Evolutionary conservation across 331 rosid genomes (phyloP).

Genomic region (Acacia concinna): DNA sequence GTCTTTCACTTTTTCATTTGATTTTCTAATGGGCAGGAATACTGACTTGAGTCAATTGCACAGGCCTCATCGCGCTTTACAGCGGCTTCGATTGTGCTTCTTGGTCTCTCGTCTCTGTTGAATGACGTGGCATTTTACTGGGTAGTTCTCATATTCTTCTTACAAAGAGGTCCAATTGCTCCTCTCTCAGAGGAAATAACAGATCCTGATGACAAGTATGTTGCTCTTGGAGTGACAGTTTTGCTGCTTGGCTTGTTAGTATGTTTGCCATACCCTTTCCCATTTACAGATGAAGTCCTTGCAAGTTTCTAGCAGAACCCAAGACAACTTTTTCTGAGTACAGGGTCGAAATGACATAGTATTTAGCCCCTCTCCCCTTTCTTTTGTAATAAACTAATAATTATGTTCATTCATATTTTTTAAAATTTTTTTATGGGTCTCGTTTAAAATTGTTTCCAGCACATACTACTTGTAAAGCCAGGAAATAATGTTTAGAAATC

Average conservation of each 20-base stretch:
- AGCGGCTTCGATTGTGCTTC: conserved; percentile 69
- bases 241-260: conserved; percentile 87
- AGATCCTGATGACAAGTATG: conserved; percentile 79
- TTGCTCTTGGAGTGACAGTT: conserved; percentile 75
- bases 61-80: conserved; percentile 91
- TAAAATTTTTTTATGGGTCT: background rate
- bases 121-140: conserved; percentile 94
- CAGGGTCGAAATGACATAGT: background rate
- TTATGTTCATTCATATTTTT: background rate
- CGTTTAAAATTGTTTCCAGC: background rate
- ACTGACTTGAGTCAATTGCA: conserved; percentile 23
- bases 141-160: conserved; percentile 92
- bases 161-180: conserved; percentile 96
- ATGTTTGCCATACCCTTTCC: conserved; percentile 93
- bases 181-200: conserved; percentile 91
- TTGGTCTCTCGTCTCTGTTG: conserved; percentile 75
- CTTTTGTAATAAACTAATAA: conserved; percentile 15
- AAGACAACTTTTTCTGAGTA: conserved; percentile 22
- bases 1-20: background rate
- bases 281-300: conserved; percentile 67
- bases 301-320: conserved; percentile 44
- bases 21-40: background rate
- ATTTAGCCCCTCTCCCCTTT: background rate
- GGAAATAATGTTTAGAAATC: background rate
- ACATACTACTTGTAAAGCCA: background rate